Conservation (phyloP, 1,284 basidiomycete genomes). For the Heterobasidion parviporum region DNA sequence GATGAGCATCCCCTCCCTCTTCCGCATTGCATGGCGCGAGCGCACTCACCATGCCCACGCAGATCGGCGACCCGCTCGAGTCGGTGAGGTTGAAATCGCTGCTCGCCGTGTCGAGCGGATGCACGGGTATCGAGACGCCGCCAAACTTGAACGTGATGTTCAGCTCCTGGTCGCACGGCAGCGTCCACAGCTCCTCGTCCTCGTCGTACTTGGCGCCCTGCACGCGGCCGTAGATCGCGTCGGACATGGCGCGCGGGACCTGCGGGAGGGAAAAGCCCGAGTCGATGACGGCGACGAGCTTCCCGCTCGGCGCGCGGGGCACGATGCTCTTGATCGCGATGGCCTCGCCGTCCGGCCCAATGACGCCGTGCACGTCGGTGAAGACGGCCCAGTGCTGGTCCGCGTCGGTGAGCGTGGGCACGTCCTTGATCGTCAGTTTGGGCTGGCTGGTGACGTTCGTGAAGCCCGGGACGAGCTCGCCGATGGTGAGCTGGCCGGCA, state of each 20-base stretch:
- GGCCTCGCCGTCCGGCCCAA: constrained; percentile 32
- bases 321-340: constrained; percentile 39
- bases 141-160: constrained; percentile 54
- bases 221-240: constrained; percentile 48
- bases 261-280: constrained; percentile 65
- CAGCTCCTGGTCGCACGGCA: constrained; percentile 53
- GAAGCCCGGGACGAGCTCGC: constrained; percentile 22
- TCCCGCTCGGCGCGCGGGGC: constrained; percentile 27
- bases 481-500: constrained; percentile 30
- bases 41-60: constrained; percentile 51
- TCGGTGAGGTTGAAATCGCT: constrained; percentile 26
- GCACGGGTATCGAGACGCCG: constrained; percentile 44
- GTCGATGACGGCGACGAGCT: constrained; percentile 54
- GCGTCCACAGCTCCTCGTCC: constrained; percentile 36
- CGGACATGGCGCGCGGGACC: constrained; percentile 43
- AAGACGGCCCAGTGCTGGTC: constrained; percentile 30
- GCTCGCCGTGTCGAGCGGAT: constrained; percentile 49
- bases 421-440: constrained; percentile 23
- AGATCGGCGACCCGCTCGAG: constrained; percentile 41
- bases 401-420: constrained; percentile 14
- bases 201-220: constrained; percentile 40
- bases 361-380: constrained; percentile 26
- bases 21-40: constrained; percentile 40
- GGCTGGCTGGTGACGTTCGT: constrained; percentile 26
- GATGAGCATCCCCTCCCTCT: constrained; percentile 37